Percentiles rank a stretch among this genome's conserved stretches.
Evolutionary conservation across 2,329 filamentous ascomycete genomes (phyloP).

Genomic region (Talaromyces sp.): DNA sequence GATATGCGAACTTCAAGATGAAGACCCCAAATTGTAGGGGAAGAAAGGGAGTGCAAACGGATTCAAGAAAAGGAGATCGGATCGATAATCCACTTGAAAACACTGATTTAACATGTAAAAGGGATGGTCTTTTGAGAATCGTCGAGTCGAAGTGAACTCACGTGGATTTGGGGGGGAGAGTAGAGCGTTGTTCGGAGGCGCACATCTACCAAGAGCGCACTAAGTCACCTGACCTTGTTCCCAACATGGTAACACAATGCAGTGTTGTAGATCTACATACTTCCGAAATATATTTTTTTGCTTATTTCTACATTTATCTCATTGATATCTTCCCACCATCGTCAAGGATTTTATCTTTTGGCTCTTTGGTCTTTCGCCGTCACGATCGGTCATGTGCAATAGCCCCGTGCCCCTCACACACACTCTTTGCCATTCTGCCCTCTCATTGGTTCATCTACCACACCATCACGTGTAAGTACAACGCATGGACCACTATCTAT

Average conservation of each 20-base stretch:
- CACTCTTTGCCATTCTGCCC: conserved; percentile 10
- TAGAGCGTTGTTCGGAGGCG: conserved; percentile 16
- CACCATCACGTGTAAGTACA: conserved; percentile 32
- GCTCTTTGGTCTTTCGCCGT: not conserved
- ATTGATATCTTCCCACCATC: not conserved
- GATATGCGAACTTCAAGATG: conserved; percentile 32
- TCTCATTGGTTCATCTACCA: conserved; percentile 32
- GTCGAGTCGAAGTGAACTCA: conserved; percentile 43
- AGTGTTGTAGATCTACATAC: not conserved
- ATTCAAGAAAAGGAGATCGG: conserved; percentile 16
- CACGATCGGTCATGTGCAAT: conserved; percentile 37
- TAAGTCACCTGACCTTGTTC: conserved; percentile 36
- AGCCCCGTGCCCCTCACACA: conserved; percentile 42
- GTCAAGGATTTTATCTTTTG: not conserved
- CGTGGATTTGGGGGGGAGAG: conserved; percentile 38
- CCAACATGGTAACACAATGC: not conserved
- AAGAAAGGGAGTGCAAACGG: conserved; percentile 1
- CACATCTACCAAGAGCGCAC: conserved; percentile 28
- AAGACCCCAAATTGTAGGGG: conserved; percentile 25
- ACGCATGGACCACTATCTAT: conserved; percentile 15
- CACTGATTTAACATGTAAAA: conserved; percentile 33
- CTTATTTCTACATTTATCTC: not conserved
- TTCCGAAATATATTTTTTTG: not conserved
- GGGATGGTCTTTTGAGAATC: conserved; percentile 32
- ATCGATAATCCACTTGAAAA: conserved; percentile 23